Conservation (phyloP, 2,329 filamentous ascomycete species). For the Verticillium longisporum region DNA sequence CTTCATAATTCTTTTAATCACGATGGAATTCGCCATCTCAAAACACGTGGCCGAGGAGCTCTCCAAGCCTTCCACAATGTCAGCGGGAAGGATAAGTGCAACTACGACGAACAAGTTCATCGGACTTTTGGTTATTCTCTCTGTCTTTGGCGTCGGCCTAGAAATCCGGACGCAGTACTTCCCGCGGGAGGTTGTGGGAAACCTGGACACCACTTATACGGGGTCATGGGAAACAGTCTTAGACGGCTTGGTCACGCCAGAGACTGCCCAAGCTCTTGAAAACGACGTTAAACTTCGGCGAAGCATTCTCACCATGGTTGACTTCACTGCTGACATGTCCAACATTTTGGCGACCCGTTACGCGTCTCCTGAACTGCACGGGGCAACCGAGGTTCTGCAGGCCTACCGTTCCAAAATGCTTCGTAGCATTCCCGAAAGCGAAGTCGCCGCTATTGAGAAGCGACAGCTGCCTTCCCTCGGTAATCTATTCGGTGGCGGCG, state of each 20-base stretch:
- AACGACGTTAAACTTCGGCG: slow-evolving; percentile 7
- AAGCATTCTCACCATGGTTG: slow-evolving; percentile 9
- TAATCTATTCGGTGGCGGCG: slow-evolving; percentile 1
- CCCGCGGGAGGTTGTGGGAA: not conserved
- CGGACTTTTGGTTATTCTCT: slow-evolving; percentile 6
- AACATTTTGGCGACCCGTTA: slow-evolving; percentile 4
- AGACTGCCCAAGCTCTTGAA: slow-evolving; percentile 6
- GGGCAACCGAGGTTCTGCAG: slow-evolving; percentile 6
- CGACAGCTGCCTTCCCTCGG: slow-evolving; percentile 4
- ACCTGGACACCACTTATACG: not conserved
- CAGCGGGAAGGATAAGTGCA: not conserved
- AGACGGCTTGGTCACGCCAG: slow-evolving; percentile 6
- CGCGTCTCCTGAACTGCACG: slow-evolving; percentile 4
- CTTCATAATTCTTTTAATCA: not conserved
- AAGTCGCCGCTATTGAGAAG: not conserved
- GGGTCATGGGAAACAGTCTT: slow-evolving; percentile 10
- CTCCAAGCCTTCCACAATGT: not conserved
- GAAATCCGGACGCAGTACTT: slow-evolving; percentile 2
- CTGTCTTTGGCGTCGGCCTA: slow-evolving; percentile 6
- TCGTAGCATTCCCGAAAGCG: not conserved
- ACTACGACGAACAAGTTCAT: not conserved
- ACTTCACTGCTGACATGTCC: slow-evolving; percentile 9
- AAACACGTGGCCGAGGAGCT: not conserved
- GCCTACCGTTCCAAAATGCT: slow-evolving; percentile 3
- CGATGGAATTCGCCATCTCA: not conserved